phyloP scores from a whole-genome alignment of 768 basidiomycete genomes.

The Lentinula aciculospora region DNA sequence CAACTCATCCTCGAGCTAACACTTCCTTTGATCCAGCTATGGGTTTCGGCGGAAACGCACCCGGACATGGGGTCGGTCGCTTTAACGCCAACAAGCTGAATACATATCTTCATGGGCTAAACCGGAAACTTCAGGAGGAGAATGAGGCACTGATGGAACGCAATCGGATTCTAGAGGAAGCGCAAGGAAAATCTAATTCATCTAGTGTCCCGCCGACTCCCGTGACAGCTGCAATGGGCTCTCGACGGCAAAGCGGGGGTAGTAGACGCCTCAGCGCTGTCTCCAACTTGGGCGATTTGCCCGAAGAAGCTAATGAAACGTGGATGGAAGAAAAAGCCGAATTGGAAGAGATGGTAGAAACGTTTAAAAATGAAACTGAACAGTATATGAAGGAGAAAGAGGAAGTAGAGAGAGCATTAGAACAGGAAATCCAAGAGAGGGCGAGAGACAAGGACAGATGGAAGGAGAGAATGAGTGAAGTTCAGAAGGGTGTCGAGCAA shows the following conservation, averaged over 20 bases:
- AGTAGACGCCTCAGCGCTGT: conserved; percentile 47
- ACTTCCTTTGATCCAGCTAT: conserved; percentile 85
- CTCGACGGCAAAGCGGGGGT: conserved; percentile 29
- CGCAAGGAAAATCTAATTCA: conserved; percentile 22
- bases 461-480: conserved; percentile 66
- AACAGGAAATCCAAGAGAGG: conserved; percentile 53
- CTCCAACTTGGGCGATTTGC: conserved; percentile 53
- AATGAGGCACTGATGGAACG: conserved; percentile 62
- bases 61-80: conserved; percentile 61
- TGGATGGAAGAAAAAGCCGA: conserved; percentile 58
- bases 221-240: conserved; percentile 21
- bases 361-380: conserved; percentile 42
- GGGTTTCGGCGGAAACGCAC: conserved; percentile 60
- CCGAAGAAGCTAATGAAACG: conserved; percentile 61
- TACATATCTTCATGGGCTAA: conserved; percentile 79
- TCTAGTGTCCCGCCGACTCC: conserved; percentile 20
- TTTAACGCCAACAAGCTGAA: conserved; percentile 88
- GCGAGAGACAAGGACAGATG: conserved; percentile 63
- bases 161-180: conserved; percentile 49
- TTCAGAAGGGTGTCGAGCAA: conserved; percentile 61
- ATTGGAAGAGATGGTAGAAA: conserved; percentile 45
- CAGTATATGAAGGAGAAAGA: conserved; percentile 42
- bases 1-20: conserved; percentile 73
- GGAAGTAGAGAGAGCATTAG: conserved; percentile 38
- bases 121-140: conserved; percentile 79